Conservation (phyloP, 2,329 filamentous ascomycete species). For the Aureobasidium sp. region DNA sequence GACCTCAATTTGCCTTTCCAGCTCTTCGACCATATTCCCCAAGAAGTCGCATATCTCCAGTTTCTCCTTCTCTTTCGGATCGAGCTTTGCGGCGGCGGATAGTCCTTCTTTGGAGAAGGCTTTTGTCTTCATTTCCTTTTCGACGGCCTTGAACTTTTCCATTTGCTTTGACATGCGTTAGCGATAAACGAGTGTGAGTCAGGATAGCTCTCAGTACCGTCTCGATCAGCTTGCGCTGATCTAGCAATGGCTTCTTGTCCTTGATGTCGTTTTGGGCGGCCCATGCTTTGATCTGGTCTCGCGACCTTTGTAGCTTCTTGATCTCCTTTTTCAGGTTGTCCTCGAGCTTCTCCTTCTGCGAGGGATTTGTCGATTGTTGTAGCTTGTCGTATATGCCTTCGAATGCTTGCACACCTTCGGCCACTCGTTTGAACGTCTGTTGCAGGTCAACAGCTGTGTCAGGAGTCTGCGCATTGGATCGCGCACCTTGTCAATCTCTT, state of each 20-base stretch:
- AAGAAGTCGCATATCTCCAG: slow-evolving; percentile 82
- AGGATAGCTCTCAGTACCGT: slow-evolving; percentile 54
- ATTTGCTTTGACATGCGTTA: slow-evolving; percentile 60
- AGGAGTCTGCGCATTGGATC: background rate
- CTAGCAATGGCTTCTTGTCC: slow-evolving; percentile 91
- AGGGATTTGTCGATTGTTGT: slow-evolving; percentile 79
- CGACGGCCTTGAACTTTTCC: slow-evolving; percentile 99
- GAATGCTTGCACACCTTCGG: slow-evolving; percentile 85
- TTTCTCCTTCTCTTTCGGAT: slow-evolving; percentile 97
- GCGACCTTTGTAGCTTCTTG: slow-evolving; percentile 96
- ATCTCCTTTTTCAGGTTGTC: slow-evolving; percentile 98
- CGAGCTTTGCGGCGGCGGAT: slow-evolving; percentile 81
- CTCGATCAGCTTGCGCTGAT: slow-evolving; percentile 93
- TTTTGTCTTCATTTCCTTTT: slow-evolving; percentile 99
- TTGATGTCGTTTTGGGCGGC: slow-evolving; percentile 98
- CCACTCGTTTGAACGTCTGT: slow-evolving; percentile 81
- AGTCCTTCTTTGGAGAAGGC: slow-evolving; percentile 98
- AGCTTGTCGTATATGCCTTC: slow-evolving; percentile 98
- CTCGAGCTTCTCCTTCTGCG: slow-evolving; percentile 97
- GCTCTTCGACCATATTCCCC: slow-evolving; percentile 76
- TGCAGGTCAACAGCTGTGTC: slow-evolving; percentile 14
- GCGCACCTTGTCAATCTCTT: slow-evolving; percentile 90
- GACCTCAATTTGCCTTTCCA: slow-evolving; percentile 87
- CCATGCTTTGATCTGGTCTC: slow-evolving; percentile 99
- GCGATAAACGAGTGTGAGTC: background rate